A percentile compares a stretch with the other conserved stretches of the same genome.
phyloP scores from a whole-genome alignment of 768 basidiomycete genomes.

The Auriscalpium vulgare region DNA sequence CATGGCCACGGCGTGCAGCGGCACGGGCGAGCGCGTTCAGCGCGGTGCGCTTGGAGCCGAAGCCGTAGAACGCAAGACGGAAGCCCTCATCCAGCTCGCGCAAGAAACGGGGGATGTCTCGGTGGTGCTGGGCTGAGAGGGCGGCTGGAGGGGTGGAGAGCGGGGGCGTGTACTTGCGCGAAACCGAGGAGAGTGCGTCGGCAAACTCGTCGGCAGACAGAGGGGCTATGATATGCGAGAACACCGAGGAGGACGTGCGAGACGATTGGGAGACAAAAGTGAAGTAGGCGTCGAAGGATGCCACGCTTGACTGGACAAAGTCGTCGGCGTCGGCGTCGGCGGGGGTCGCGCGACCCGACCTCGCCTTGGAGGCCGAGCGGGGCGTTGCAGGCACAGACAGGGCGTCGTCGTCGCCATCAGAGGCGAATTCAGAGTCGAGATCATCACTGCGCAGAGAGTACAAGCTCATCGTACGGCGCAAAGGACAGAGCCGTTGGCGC shows the following conservation, averaged over 20 bases:
- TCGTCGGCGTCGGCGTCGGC: too few relatives aligned
- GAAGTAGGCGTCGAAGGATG: slow-evolving; percentile 78
- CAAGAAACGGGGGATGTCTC: slow-evolving; percentile 51
- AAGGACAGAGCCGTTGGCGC: background rate
- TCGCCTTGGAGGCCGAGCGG: background rate
- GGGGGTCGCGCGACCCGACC: too few relatives aligned
- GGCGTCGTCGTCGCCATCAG: background rate
- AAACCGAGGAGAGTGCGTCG: slow-evolving; percentile 12
- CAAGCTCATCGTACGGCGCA: background rate
- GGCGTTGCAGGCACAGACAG: background rate
- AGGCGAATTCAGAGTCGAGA: background rate
- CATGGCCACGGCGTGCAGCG: slow-evolving; percentile 56
- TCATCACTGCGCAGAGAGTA: background rate
- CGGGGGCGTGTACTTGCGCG: slow-evolving; percentile 15
- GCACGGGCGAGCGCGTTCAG: slow-evolving; percentile 69
- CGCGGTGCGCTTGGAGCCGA: slow-evolving; percentile 75
- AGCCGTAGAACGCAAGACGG: slow-evolving; percentile 82
- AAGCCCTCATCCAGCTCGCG: slow-evolving; percentile 77
- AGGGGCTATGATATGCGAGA: slow-evolving; percentile 9
- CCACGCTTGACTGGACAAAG: background rate
- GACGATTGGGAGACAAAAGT: slow-evolving; percentile 49
- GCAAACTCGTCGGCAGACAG: slow-evolving; percentile 50
- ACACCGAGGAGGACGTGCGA: slow-evolving; percentile 67
- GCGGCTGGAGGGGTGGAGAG: slow-evolving; percentile 24
- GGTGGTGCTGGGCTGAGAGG: slow-evolving; percentile 22